Evolutionary conservation across 2,329 filamentous ascomycete species (phyloP).

Genomic region (Aspergillus cejpii): DNA sequence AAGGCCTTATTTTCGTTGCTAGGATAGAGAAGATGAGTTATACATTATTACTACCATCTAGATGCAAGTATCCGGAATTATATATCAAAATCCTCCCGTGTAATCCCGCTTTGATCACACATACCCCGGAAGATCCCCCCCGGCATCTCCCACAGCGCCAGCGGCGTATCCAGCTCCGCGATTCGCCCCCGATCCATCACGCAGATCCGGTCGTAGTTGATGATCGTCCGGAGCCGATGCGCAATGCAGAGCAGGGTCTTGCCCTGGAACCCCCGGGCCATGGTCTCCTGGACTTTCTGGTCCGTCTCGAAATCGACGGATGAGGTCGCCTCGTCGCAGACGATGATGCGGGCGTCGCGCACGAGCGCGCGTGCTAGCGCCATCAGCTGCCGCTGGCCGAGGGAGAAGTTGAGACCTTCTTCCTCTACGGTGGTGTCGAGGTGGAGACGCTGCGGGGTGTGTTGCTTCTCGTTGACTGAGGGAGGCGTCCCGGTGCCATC

Average conservation of each 20-base stretch:
- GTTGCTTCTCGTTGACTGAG: conserved; percentile 40
- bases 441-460: conserved; percentile 2
- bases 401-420: conserved; percentile 90
- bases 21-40: neutral
- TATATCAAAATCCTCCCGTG: conserved; percentile 35
- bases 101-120: conserved; percentile 81
- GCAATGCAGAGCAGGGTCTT: conserved; percentile 87
- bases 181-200: conserved; percentile 86
- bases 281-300: conserved; percentile 80
- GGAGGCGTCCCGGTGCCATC: conserved; percentile 39
- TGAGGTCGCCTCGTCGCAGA: conserved; percentile 93
- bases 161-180: conserved; percentile 50
- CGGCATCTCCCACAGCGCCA: conserved; percentile 60
- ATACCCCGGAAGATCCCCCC: conserved; percentile 79
- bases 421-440: conserved; percentile 85
- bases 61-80: neutral
- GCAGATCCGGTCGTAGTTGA: conserved; percentile 85
- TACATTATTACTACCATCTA: too few species aligned
- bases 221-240: conserved; percentile 79
- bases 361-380: conserved; percentile 87
- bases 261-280: conserved; percentile 71
- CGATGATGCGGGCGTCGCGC: conserved; percentile 79
- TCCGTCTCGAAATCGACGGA: conserved; percentile 95
- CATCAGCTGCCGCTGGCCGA: conserved; percentile 93
- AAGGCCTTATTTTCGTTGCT: too few species aligned